Conservation (phyloP, 192 early-diverging fungal species). For the Coemansia sp. region DNA sequence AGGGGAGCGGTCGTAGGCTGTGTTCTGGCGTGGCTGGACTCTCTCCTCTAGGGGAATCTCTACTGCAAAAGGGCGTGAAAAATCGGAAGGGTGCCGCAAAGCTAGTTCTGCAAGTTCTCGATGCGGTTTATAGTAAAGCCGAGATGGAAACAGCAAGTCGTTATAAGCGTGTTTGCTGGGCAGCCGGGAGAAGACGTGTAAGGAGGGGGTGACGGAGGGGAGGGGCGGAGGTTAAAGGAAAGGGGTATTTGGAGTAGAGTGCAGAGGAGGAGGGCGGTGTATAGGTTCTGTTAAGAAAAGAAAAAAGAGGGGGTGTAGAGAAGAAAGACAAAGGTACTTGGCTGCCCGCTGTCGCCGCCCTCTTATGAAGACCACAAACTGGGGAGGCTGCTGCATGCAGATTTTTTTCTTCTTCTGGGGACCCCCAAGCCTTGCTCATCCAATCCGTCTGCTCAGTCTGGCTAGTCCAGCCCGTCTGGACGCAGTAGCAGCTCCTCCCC, state of each 20-base stretch:
- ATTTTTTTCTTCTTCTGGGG: slow-evolving; percentile 40
- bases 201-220: slow-evolving; percentile 21
- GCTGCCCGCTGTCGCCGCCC: slow-evolving; percentile 9
- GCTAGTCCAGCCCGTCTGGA: slow-evolving; percentile 7
- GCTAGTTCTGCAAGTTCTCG: background rate
- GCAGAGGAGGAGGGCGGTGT: slow-evolving; percentile 43
- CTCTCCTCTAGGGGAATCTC: slow-evolving; percentile 20
- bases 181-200: background rate
- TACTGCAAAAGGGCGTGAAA: slow-evolving; percentile 22
- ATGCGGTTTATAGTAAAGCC: slow-evolving; percentile 5
- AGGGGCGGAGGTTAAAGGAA: slow-evolving; percentile 18
- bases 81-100: slow-evolving; percentile 3
- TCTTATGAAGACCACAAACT: slow-evolving; percentile 29
- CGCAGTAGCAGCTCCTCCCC: slow-evolving; percentile 15
- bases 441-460: slow-evolving; percentile 4
- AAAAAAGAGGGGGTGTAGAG: slow-evolving; percentile 23
- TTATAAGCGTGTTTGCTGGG: slow-evolving; percentile 9
- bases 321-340: slow-evolving; percentile 26
- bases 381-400: slow-evolving; percentile 25
- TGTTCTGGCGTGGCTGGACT: slow-evolving; percentile 1
- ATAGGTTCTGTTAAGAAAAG: slow-evolving; percentile 8
- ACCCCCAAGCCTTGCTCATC: slow-evolving; percentile 15
- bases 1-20: slow-evolving; percentile 3
- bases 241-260: slow-evolving; percentile 29
- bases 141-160: slow-evolving; percentile 6